Evolutionary conservation across 1,139 yeast species (phyloP), one percentile per base, ranked within the genome.

Genomic region (Scheffersomyces segobiensis): DNA sequence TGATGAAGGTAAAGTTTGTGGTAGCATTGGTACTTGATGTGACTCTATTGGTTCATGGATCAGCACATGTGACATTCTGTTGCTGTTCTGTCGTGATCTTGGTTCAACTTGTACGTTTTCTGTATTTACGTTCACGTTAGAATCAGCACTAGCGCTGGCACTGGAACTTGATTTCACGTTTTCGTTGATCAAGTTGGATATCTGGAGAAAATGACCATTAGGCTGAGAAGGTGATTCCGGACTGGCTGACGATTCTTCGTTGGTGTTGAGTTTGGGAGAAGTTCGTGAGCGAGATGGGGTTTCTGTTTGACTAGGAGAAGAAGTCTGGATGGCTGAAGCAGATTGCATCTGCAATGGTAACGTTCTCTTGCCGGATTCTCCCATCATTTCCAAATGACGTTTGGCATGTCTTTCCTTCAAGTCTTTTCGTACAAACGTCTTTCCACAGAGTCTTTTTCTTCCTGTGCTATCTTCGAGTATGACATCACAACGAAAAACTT

Each of bases 371-470:
- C 22, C n/a, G 19, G 19, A 19, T 19, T 39, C 54, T 20, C 49
- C 59, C 53, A 56, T 53, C 50, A 61, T 46, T 52, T 64, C 65
- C 49, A 68, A 61, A 61, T 79, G 83, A 46, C 84, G 65, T 58
- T 67, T 73, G 49, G 67, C 64, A 59, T 80, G 84, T 49, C 82
- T 63, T 52, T 79, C 83, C 53, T 71, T 71, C 50, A 79, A 72
- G 60, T 79, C 83, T 49, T 67, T 70, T 21, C 83, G 60, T 4
- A 76, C 82, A 67, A 79, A 79, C 3, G 76, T 71, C 60, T 78
- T 76, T 14, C 80, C 81, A 64, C 83, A 79, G 2, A 62, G 56
- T 5, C 69, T 62, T 19, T 57, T 58, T 51, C 52, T 55, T 6
- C 73, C 72, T 32, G 57, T 73, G 46, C 65, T 66, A 49, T 71